Evolutionary conservation across 2,329 filamentous ascomycete species (phyloP).

Genomic region (Aspergillus sp.): DNA sequence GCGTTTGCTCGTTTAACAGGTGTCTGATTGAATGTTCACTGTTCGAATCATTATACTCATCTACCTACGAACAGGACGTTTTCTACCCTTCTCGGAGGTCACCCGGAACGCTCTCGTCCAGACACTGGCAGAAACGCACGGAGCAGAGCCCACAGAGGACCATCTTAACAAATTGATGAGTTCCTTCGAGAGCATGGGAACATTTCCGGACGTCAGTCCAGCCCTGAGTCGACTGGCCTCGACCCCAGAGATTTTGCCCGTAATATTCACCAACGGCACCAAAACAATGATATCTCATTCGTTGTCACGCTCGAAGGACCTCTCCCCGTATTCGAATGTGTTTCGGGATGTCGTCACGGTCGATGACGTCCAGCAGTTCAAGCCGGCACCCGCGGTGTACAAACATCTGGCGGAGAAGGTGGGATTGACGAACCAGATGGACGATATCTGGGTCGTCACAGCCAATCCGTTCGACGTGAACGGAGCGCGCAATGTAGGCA

Average conservation of each 20-base stretch:
- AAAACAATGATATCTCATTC: constrained; percentile 54
- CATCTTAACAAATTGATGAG: constrained; percentile 49
- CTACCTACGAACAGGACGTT: constrained; percentile 42
- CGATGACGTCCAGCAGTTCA: constrained; percentile 53
- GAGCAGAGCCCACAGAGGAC: constrained; percentile 36
- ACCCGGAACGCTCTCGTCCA: constrained; percentile 56
- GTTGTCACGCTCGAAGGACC: constrained; percentile 48
- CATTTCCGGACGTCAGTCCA: constrained; percentile 55
- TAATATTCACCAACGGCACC: constrained; percentile 66
- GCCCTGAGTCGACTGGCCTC: constrained; percentile 44
- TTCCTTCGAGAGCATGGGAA: constrained; percentile 56
- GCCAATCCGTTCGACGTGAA: constrained; percentile 67
- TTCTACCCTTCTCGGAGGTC: constrained; percentile 55
- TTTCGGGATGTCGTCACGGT: constrained; percentile 55
- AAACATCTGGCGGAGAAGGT: constrained; percentile 47
- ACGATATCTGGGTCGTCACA: constrained; percentile 59
- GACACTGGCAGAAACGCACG: constrained; percentile 50
- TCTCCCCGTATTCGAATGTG: constrained; percentile 41
- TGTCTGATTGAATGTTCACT: too few relatives aligned
- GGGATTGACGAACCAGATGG: constrained; percentile 39
- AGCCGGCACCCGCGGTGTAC: constrained; percentile 58
- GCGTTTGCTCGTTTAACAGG: constrained; percentile 14
- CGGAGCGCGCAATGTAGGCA: constrained; percentile 53
- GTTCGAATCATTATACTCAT: constrained; percentile 1
- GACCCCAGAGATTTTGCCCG: constrained; percentile 41